Evolutionary conservation across 2,329 filamentous ascomycete species (phyloP), one percentile per base, ranked within the genome.

Genomic region (Fusarium palustre): DNA sequence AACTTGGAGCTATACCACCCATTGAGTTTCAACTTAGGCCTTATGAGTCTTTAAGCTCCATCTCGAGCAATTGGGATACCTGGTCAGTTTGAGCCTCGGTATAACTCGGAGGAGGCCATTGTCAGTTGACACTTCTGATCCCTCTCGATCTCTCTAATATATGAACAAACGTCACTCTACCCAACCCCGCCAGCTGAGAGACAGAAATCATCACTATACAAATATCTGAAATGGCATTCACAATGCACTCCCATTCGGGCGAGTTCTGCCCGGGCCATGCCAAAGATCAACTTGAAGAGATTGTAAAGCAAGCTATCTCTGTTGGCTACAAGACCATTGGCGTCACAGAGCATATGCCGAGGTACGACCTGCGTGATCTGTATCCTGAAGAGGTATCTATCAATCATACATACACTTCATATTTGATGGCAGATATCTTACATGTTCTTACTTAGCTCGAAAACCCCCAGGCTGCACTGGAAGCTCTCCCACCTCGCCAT

Each of bases 231-330:
- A 98, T 98, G 96, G 94, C 95, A 3, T 97, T 97, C 82, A 97
- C 96, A 7, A 97, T 98, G 84, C 96, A 99, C 81, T 97, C 93
- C 76, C 96, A 99, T 82, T 98, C 96, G 38, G 96, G 96, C 68
- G 93, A 99, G 79, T 99, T 99, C 84, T 99, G 96, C 83, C 90
- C 90, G 12, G 89, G 91, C 73, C 96, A 99, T 83, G 96, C 96
- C 52, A 89, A 91, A 77, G 89, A 97, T 78, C 86, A 89, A 22
- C 87, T 99, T 12, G 95, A 98, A 79, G 90, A 93, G 70, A 88
- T 98, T 49, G 84, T 98, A 73, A 87, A 90, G 76, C 87, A 90
- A 15, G 95, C 95, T 69, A 93, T 98, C 71, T 80, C 85, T 48
- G 86, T 91, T 65, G 90, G 91, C 43, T 96, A 97, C 86, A 88